phyloP scores from a whole-genome alignment of 495 filamentous ascomycete genomes.

The Sabuloglossum arenarium region DNA sequence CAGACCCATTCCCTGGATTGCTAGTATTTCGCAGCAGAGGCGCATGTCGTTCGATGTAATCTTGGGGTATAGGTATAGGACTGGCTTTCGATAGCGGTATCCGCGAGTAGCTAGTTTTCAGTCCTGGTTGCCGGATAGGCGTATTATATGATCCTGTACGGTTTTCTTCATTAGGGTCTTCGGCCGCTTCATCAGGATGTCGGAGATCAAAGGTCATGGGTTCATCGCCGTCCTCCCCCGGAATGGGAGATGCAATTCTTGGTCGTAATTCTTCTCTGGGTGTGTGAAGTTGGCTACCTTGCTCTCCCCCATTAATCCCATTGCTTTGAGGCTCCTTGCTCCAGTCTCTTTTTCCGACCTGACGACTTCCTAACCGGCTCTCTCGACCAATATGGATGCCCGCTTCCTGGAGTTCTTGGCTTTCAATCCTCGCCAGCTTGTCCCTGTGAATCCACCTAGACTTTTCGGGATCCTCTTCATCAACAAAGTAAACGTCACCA shows the following conservation, averaged over 20 bases:
- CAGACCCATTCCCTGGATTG: conserved; percentile 27
- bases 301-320: not conserved
- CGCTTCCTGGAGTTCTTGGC: conserved; percentile 72
- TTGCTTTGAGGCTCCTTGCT: conserved; percentile 24
- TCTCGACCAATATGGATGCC: conserved; percentile 31
- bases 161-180: conserved; percentile 1
- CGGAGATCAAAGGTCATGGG: conserved; percentile 5
- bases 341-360: conserved; percentile 28
- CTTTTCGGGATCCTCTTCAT: conserved; percentile 33
- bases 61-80: conserved; percentile 49
- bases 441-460: conserved; percentile 92
- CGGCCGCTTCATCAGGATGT: conserved; percentile 4
- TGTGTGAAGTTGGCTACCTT: not conserved
- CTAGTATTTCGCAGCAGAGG: conserved; percentile 41
- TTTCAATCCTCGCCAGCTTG: conserved; percentile 87
- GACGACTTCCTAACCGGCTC: conserved; percentile 36
- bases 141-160: not conserved
- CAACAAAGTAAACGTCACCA: conserved; percentile 9
- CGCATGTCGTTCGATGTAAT: conserved; percentile 50
- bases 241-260: not conserved
- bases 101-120: conserved; percentile 30
- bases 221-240: conserved; percentile 2
- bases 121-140: conserved; percentile 9
- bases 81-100: conserved; percentile 71
- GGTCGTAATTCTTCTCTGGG: not conserved